phyloP scores from a whole-genome alignment of 2,329 filamentous ascomycete species.

The Sporothrix humicola region DNA sequence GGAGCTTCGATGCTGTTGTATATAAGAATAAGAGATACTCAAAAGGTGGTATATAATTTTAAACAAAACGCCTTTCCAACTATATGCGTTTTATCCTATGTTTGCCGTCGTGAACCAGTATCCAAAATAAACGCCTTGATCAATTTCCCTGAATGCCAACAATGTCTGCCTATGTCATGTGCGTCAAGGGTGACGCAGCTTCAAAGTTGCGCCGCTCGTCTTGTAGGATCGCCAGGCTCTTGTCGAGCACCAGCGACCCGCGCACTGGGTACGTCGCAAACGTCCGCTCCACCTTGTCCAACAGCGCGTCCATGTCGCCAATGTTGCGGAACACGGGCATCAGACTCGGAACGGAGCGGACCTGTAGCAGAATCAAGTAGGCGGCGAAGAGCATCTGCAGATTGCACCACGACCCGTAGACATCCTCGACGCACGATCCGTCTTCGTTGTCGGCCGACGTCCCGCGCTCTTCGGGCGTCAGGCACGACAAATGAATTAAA shows the following conservation, averaged over 20 bases:
- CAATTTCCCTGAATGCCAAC: neutral
- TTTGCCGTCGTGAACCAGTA: neutral
- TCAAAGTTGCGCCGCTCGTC: conserved; percentile 17
- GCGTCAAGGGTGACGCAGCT: neutral
- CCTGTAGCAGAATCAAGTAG: conserved; percentile 11
- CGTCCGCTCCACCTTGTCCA: conserved; percentile 21
- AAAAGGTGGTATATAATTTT: neutral
- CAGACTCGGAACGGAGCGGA: neutral
- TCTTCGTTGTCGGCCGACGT: neutral
- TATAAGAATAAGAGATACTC: neutral
- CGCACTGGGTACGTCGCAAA: conserved; percentile 10
- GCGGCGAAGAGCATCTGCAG: conserved; percentile 17
- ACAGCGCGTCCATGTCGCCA: conserved; percentile 15
- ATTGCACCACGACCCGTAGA: conserved; percentile 3
- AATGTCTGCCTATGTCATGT: neutral
- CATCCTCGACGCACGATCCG: neutral
- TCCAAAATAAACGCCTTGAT: neutral
- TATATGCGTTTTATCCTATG: neutral
- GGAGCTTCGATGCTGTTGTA: neutral
- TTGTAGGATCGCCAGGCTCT: conserved; percentile 10
- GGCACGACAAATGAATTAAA: neutral
- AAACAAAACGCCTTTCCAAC: neutral
- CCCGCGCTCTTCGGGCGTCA: neutral
- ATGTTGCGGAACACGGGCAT: conserved; percentile 22
- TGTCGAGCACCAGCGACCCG: conserved; percentile 14